Evolutionary conservation across 495 filamentous ascomycete genomes (phyloP).

Genomic region (Penicillium cosmopolitanum): DNA sequence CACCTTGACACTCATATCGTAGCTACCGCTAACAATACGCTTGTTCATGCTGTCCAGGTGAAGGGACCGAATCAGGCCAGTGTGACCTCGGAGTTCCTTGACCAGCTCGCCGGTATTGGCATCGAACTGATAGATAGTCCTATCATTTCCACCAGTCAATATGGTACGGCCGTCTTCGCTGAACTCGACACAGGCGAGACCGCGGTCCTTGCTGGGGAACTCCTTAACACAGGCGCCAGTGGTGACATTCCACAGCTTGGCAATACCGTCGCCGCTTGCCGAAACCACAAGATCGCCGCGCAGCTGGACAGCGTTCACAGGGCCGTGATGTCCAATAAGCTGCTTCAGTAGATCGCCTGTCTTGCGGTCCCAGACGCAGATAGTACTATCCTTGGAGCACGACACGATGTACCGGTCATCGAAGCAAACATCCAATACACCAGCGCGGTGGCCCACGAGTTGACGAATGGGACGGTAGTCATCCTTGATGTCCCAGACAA

Average conservation of each 20-base stretch:
- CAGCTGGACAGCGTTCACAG: conserved; percentile 94
- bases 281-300: conserved; percentile 89
- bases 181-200: conserved; percentile 94
- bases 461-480: conserved; percentile 78
- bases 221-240: conserved; percentile 84
- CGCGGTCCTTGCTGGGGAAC: conserved; percentile 82
- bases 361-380: conserved; percentile 89
- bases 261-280: conserved; percentile 88
- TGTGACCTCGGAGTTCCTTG: conserved; percentile 75
- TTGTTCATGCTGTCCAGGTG: conserved; percentile 84
- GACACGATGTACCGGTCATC: conserved; percentile 91
- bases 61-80: conserved; percentile 79
- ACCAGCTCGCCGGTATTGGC: conserved; percentile 85
- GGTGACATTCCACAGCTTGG: conserved; percentile 92
- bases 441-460: conserved; percentile 75
- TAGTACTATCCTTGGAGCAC: conserved; percentile 90
- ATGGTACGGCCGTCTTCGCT: conserved; percentile 87
- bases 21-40: conserved; percentile 86
- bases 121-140: conserved; percentile 92
- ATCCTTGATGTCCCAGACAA: conserved; percentile 82
- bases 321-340: conserved; percentile 81
- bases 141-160: conserved; percentile 90
- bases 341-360: conserved; percentile 74
- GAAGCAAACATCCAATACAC: conserved; percentile 91
- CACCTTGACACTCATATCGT: conserved; percentile 92